Percentiles rank a stretch among this genome's conserved stretches.
These are phyloP conservation scores for Candida labiduridarum DNA, from an alignment of 1,139 yeast genomes.

Conservation along the genomic window DNA sequence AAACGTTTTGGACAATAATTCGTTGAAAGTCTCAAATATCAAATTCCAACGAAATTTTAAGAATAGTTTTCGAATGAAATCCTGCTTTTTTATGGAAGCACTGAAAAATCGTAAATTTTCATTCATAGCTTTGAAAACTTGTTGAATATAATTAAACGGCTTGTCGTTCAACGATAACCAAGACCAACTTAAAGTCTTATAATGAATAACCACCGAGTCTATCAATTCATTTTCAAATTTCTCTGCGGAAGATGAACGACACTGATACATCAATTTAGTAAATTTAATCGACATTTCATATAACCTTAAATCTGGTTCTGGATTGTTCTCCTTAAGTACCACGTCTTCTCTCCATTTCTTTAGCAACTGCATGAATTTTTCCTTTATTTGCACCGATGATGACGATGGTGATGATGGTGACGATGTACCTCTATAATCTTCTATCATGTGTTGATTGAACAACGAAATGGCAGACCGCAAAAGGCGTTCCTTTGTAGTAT, in stretches of 20 bases:
- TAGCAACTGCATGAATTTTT: background rate
- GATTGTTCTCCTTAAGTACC: background rate
- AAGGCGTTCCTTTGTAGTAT: slow-evolving; percentile 30
- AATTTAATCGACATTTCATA: slow-evolving; percentile 17
- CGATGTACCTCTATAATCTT: slow-evolving; percentile 7
- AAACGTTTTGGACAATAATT: slow-evolving; percentile 21
- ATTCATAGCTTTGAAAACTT: slow-evolving; percentile 18
- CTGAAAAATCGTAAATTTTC: slow-evolving; percentile 23
- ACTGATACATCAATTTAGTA: slow-evolving; percentile 23
- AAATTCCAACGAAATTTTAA: slow-evolving; percentile 32
- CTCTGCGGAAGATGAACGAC: slow-evolving; percentile 20
- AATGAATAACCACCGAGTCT: slow-evolving; percentile 21
- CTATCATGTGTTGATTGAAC: slow-evolving; percentile 22
- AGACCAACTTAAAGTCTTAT: slow-evolving; percentile 17
- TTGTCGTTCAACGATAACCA: slow-evolving; percentile 20
- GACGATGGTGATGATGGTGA: no score
- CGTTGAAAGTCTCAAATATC: slow-evolving; percentile 30
- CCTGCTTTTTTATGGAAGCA: slow-evolving; percentile 25
- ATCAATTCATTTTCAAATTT: slow-evolving; percentile 22
- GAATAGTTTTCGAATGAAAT: slow-evolving; percentile 24
- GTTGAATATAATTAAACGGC: slow-evolving; percentile 23
- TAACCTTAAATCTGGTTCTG: background rate
- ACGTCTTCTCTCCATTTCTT: slow-evolving; percentile 4
- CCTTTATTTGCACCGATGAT: slow-evolving; percentile 3
- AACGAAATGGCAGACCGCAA: slow-evolving; percentile 26